Conservation (phyloP, 805 yeast species). For the Yamadazyma sp. region DNA sequence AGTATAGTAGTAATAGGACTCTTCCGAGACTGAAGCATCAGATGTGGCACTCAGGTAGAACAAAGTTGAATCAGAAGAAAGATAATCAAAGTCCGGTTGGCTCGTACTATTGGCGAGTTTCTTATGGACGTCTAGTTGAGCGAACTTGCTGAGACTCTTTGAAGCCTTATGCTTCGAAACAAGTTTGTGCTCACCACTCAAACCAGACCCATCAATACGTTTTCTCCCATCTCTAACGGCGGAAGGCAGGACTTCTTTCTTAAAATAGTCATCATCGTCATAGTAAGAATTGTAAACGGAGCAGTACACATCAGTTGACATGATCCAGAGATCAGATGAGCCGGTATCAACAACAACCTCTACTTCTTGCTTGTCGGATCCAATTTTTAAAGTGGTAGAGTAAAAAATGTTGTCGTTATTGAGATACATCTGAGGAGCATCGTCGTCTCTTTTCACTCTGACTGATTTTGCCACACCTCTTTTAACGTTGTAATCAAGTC, state of each 20-base stretch:
- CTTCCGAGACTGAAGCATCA: too few relatives aligned
- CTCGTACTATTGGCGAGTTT: too few relatives aligned
- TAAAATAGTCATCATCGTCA: not conserved
- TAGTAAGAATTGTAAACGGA: not conserved
- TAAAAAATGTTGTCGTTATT: conserved; percentile 30
- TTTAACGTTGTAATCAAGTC: conserved; percentile 11
- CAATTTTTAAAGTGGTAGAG: conserved; percentile 26
- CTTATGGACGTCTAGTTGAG: too few relatives aligned
- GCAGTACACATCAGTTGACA: conserved; percentile 31
- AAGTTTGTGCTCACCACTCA: too few relatives aligned
- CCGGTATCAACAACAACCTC: conserved; percentile 42
- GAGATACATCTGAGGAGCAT: conserved; percentile 13
- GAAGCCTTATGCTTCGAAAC: too few relatives aligned
- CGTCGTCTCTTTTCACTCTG: conserved; percentile 9
- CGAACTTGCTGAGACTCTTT: too few relatives aligned
- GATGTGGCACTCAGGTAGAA: too few relatives aligned
- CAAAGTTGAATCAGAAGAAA: too few relatives aligned
- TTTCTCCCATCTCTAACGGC: too few relatives aligned
- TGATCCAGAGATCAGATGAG: conserved; percentile 44
- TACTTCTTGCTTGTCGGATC: conserved; percentile 27
- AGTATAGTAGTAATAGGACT: not conserved
- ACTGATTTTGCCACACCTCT: conserved; percentile 7
- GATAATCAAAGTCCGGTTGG: too few relatives aligned
- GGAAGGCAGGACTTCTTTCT: too few relatives aligned
- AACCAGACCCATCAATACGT: too few relatives aligned